A percentile compares a stretch with the other conserved stretches of the same genome.
Conservation (phyloP, 306 rosid species). For the Malus domestica region ASM211411v1 NC_041790.1:13201001-13201500, state of each 20-base stretch:
- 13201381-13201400: background rate
- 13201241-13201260: background rate
- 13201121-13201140: background rate
- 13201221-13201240: background rate
- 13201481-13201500: background rate
- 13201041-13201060: background rate
- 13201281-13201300: background rate
- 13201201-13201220: background rate
- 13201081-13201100: background rate
- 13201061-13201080: background rate
- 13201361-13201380: background rate
- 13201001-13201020: background rate
- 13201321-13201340: background rate
- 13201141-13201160: background rate
- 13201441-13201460: background rate
- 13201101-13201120: background rate
- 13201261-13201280: background rate
- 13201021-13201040: background rate
- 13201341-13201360: background rate
- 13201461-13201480: background rate
- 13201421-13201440: background rate
- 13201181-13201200: background rate
- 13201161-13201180: background rate
- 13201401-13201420: background rate
- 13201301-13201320: background rate